Conservation (phyloP, 768 basidiomycete genomes). For the Russula foetens region DNA sequence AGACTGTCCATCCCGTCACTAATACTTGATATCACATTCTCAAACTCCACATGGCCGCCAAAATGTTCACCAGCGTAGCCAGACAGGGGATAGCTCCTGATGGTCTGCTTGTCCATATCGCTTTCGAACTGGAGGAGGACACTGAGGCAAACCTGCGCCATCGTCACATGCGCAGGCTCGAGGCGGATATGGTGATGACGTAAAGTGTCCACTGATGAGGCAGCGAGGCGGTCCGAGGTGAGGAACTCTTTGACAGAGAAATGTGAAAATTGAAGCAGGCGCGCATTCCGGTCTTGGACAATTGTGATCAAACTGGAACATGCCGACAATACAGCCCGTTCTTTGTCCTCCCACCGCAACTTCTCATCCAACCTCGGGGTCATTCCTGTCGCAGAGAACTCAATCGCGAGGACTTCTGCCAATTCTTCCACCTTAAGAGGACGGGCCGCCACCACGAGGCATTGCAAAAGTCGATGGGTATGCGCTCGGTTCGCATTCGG, state of each 20-base stretch:
- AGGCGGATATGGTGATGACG: background rate
- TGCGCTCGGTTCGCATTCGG: too few species aligned
- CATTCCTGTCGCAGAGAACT: background rate
- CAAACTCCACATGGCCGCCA: background rate
- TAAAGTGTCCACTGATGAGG: background rate
- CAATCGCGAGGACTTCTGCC: background rate
- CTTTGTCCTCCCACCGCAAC: background rate
- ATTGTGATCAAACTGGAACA: background rate
- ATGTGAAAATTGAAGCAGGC: background rate
- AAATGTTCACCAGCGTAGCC: background rate
- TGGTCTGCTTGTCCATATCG: background rate
- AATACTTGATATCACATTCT: background rate
- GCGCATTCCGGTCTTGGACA: background rate
- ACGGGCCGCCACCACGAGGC: too few species aligned
- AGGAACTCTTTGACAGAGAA: conserved; percentile 1
- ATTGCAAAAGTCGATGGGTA: too few species aligned
- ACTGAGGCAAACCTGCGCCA: background rate
- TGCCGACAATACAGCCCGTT: background rate
- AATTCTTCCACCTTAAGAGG: too few species aligned
- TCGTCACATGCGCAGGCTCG: background rate
- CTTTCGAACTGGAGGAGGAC: background rate
- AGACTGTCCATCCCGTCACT: background rate
- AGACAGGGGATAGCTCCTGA: background rate
- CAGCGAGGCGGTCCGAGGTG: background rate
- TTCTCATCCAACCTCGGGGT: background rate